These are phyloP conservation scores for Pelagophyceae sp. DNA, from an alignment of 352 stramenopile species.

Conservation along the genomic window DNA sequence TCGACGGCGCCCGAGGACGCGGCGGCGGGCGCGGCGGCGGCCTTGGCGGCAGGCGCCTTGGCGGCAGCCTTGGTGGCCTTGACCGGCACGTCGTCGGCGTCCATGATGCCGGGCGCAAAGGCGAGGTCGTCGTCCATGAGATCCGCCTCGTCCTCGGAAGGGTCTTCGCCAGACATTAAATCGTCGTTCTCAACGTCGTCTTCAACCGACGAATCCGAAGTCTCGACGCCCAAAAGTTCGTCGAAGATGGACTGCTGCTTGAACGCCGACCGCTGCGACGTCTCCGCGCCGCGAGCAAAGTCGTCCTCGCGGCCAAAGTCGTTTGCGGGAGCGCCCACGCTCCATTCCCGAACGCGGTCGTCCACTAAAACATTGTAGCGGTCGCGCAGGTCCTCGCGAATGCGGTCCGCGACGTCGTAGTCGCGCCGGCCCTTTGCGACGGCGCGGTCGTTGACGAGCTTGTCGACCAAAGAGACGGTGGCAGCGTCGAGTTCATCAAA, in stretches of 20 bases:
- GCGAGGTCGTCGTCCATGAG: background rate
- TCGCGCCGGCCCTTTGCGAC: constrained; percentile 29
- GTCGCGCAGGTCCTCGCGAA: constrained; percentile 33
- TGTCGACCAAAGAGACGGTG: constrained; percentile 15
- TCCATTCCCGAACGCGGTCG: constrained; percentile 28
- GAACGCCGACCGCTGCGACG: background rate
- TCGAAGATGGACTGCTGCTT: no score
- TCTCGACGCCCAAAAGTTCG: no score
- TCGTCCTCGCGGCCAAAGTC: background rate
- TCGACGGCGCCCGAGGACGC: background rate
- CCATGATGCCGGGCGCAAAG: no score
- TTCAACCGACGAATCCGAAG: no score
- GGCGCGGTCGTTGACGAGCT: constrained; percentile 29
- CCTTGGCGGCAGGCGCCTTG: background rate
- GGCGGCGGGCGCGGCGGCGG: background rate
- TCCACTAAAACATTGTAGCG: constrained; percentile 25
- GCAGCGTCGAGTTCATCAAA: background rate
- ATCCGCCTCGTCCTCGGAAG: no score
- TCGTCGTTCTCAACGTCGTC: no score
- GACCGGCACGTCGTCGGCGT: background rate
- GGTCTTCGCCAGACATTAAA: no score
- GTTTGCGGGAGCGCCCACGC: background rate
- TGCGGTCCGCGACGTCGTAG: constrained; percentile 36
- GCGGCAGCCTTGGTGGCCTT: no score
- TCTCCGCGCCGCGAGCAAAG: no score